Base-by-base conservation (phyloP, 2,329 filamentous ascomycete species). In the Ceratocystis eucalypticola region DNA sequence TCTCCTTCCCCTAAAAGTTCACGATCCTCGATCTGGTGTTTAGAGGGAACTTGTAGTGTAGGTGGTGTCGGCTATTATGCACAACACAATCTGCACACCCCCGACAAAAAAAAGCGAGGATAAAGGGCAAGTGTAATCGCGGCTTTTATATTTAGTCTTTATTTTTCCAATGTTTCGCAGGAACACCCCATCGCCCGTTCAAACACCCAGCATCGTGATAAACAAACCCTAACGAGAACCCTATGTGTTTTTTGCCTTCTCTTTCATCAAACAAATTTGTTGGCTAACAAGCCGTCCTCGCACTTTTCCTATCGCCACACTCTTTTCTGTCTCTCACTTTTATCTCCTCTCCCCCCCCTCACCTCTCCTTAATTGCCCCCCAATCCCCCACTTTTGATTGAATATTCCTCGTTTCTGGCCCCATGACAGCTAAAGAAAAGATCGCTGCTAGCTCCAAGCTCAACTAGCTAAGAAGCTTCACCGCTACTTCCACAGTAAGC, bases 21-120 rank as follows among this genome's bases (percentile, higher is more conserved):
- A 59, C 55, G 55, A 59, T 59, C 55, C 55, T 59, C 28, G 28
- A 37, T 30, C 30, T 59, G 55, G 55, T 59, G 55, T 59, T 59
- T 28, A 37, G 55, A 37, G 28, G 22, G 17, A 59, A 20, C 25
- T 59, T 59, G 5, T 53, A 12, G 48, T 59, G 12, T 30, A 30
- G 25, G 55, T 20, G 15, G 25, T 30, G 37, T 41, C 37, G 37
- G 37, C 37, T 41, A 41, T 41, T 15, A 41, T 41, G 37, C 37
- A 41, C 37, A 41, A 41, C 37, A 15, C 37, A 41, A 41, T 41
- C 37, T 41, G 15, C 37, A 41, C 37, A 41, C 37, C 37, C 37
- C 37, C 37, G 37, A 41, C 12, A 41, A 37, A 12, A 41, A 41
- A 41, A 12, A 10, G 12, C 37, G 37, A 41, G 37, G 12, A 41